Base-by-base conservation (phyloP, 768 basidiomycete species). In the Hemileccinum impolitum region DNA sequence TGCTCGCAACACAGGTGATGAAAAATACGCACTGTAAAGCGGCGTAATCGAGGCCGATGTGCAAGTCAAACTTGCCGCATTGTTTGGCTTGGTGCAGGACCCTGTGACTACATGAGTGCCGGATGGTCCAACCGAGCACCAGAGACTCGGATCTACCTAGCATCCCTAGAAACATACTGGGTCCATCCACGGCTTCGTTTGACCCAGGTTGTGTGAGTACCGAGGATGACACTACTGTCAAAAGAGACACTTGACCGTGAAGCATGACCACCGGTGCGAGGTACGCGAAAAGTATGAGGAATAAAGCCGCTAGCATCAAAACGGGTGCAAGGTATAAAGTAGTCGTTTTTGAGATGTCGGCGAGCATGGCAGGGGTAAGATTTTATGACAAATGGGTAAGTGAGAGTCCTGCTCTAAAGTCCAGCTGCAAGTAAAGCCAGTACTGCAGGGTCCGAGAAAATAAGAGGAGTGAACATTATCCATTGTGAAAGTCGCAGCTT, bases 261-360 rank as follows among this genome's bases (percentile, higher is more conserved):
- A 90, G 72, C 58, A 86, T 64, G 43, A 81, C 56, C 5, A 70
- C 72, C 0, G 89, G 89, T 1, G 89, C 78, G n/a, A 88, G 69
- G 53, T 79, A 87, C 4, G 82, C 76, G 53, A 91, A 79, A 2
- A 88, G 61, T 4, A 80, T 72, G 36, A 91, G 79, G 30, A 90
- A 56, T 42, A 85, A 69, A 10, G 86, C 78, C 5, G 87, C 80
- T 37, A 90, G 69, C 52, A 80, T 75, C 42, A 90, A 69, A 5
- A 87, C 19, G 19, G 86, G 85, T 2, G 86, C 75, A 44, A 90
- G 74, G 61, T 84, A 88, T 45, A 86, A 72, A 45, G 78, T 82
- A 55, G 80, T 71, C 47, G 78, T 77, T 74, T 82, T 88, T 13
- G 86, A 84, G 36, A 88, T 74, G 55, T 79, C 77, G 52, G 81